Base-by-base conservation (phyloP, 805 yeast genomes). In the Cyberlindnera mississippiensis region DNA sequence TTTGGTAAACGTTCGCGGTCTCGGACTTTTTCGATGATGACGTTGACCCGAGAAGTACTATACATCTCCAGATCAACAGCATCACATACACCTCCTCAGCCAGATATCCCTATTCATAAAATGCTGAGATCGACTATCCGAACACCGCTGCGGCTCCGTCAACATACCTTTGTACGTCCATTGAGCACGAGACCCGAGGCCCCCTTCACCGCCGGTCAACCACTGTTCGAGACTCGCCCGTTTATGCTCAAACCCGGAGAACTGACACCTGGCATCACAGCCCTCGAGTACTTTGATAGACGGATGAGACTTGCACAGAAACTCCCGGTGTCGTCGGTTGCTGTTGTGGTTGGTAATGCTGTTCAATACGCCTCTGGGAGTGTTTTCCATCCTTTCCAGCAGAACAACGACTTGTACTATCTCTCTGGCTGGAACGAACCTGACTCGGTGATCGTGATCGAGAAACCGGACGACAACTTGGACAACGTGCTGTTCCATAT, bases 371-470 rank as follows among this genome's bases (percentile, higher is more conserved):
- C 96, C 9, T 81, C 96, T 1, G 96, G 96, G 1, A 78, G 91
- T 9, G 98, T 91, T 1, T 93, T 93, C 55, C 81, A 90, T 58
- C 84, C 85, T 29, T 93, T 93, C 59, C 95, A 91, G 57, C 99
- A 93, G 64, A 84, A 90, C 58, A 91, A 85, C 40, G 89, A 93
- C 59, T 69, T 93, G 16, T 90, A 67, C 63, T 91, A 91, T 60
- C 63, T 91, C 45, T 83, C 95, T 2, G 98, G 98, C 3, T 89
- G 95, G 87, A 74, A 85, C 46, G 97, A 90, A 57, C 96, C 97
- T 3, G 82, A 85, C 50, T 78, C 95, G 0, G 75, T 82, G 47
- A 75, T 78, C 48, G 60, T 82, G 9, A 62, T 87, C 34, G 95
- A 85, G 51, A 82, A 80, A 51, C 75, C 79, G 32, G 64, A 67